Conservation (phyloP, 2,329 filamentous ascomycete species). For the Stylonectria norvegica region DNA sequence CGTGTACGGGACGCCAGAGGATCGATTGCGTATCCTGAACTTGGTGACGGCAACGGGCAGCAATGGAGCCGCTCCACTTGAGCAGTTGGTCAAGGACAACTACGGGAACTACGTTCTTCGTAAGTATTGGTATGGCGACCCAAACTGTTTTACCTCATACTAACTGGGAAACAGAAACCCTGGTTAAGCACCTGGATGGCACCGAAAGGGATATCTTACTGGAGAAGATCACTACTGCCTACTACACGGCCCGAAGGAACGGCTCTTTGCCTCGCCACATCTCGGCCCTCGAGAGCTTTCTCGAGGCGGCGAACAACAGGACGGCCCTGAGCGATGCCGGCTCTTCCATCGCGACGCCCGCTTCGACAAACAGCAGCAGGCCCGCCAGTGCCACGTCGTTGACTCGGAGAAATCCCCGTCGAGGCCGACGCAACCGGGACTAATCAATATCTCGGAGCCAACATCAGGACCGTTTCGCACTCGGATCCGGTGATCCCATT, state of each 20-base stretch:
- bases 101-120: conserved; percentile 97
- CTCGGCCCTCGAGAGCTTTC: conserved; percentile 35
- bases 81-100: conserved; percentile 79
- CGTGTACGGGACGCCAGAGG: conserved; percentile 62
- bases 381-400: no score
- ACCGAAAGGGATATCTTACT: conserved; percentile 58
- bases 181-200: conserved; percentile 62
- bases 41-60: conserved; percentile 57
- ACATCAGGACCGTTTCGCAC: no score
- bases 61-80: conserved; percentile 67
- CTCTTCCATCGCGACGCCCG: conserved; percentile 60
- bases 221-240: conserved; percentile 60
- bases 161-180: conserved; percentile 63
- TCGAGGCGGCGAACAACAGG: conserved; percentile 24
- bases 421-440: no score
- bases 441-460: no score
- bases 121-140: conserved; percentile 60
- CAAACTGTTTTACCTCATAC: neutral
- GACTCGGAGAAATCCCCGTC: no score
- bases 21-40: conserved; percentile 66
- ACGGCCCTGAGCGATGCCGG: conserved; percentile 40
- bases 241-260: conserved; percentile 60
- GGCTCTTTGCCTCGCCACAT: conserved; percentile 63
- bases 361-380: conserved; percentile 63
- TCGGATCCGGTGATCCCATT: no score